A percentile compares a stretch with the other conserved stretches of the same genome.
Evolutionary conservation across 2,329 filamentous ascomycete species (phyloP).

Genomic region (Fusarium devonianum): DNA sequence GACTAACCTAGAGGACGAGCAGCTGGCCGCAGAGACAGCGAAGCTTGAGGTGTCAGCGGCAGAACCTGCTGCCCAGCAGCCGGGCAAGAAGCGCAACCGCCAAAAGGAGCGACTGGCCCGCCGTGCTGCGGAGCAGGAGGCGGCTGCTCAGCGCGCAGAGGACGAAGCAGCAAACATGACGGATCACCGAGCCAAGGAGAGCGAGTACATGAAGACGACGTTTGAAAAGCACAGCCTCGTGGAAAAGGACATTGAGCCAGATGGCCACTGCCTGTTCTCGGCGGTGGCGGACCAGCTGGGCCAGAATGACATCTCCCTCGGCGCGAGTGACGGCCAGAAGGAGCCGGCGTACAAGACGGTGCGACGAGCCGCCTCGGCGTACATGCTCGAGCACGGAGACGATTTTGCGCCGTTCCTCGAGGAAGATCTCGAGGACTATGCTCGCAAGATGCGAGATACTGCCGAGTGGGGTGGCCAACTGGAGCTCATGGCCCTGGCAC

Average conservation of each 20-base stretch:
- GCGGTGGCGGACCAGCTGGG: constrained; percentile 86
- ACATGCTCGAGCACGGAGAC: constrained; percentile 75
- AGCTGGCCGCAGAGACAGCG: constrained; percentile 29
- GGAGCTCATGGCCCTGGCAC: constrained; percentile 85
- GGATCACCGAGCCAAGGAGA: constrained; percentile 75
- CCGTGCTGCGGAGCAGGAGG: constrained; percentile 84
- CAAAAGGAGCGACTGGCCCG: constrained; percentile 91
- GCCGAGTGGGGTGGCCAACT: constrained; percentile 97
- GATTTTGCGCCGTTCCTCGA: constrained; percentile 90
- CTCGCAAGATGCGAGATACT: constrained; percentile 79
- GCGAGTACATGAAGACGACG: constrained; percentile 71
- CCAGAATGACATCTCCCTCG: constrained; percentile 56
- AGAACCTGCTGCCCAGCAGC: constrained; percentile 21
- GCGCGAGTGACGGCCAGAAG: constrained; percentile 18
- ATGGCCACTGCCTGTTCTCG: constrained; percentile 95
- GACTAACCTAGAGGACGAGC: constrained; percentile 15
- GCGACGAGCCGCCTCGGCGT: constrained; percentile 75
- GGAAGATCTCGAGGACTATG: constrained; percentile 76
- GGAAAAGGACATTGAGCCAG: constrained; percentile 83
- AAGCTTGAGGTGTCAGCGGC: constrained; percentile 34
- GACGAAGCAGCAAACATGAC: constrained; percentile 78
- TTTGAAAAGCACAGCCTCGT: constrained; percentile 70
- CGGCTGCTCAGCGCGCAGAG: constrained; percentile 70
- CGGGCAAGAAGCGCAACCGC: constrained; percentile 80
- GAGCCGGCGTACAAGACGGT: constrained; percentile 68